These are phyloP conservation scores for Stemphylium vesicarium DNA, from an alignment of 2,329 filamentous ascomycete species.

Conservation along the genomic window DNA sequence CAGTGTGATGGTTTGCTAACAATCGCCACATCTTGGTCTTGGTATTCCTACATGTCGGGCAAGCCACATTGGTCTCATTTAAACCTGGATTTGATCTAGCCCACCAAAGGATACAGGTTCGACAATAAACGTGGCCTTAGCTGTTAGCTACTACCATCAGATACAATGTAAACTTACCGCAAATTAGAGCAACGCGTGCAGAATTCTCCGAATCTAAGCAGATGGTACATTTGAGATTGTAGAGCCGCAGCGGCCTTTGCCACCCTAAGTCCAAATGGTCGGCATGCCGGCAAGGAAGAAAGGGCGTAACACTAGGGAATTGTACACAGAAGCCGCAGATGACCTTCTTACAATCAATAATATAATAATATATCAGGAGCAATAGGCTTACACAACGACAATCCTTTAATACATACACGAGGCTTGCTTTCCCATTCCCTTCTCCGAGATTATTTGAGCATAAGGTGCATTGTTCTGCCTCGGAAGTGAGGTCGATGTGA, in stretches of 20 bases:
- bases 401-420: slow-evolving; percentile 3
- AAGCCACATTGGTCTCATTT: neutral
- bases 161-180: neutral
- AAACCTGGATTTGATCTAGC: neutral
- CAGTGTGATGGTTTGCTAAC: neutral
- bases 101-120: neutral
- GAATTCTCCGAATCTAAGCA: neutral
- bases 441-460: neutral
- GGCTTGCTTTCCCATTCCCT: neutral
- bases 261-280: neutral
- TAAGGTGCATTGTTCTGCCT: slow-evolving; percentile 1
- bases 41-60: neutral
- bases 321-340: neutral
- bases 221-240: slow-evolving; percentile 1
- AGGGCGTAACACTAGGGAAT: neutral
- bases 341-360: neutral
- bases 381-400: slow-evolving; percentile 2
- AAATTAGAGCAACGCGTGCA: slow-evolving; percentile 1
- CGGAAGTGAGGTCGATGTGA: neutral
- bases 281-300: slow-evolving; percentile 2
- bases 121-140: slow-evolving; percentile 5
- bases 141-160: neutral
- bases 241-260: slow-evolving; percentile 1
- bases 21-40: neutral
- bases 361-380: neutral